Evolutionary conservation across 768 basidiomycete species (phyloP).

Genomic region (Termitomyces titanicus): DNA sequence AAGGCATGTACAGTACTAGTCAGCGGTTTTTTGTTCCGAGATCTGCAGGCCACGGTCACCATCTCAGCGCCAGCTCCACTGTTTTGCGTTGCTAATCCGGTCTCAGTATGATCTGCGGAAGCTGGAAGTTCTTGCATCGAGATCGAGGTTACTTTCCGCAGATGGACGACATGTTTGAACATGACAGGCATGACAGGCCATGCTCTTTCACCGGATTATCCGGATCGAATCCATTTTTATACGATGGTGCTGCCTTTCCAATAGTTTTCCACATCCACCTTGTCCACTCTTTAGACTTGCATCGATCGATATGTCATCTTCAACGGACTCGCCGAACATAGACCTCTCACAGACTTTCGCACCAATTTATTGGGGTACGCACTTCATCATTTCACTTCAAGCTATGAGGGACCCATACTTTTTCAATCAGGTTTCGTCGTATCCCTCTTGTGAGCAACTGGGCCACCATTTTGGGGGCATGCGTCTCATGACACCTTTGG

Average conservation of each 20-base stretch:
- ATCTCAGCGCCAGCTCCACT: neutral
- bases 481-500: neutral
- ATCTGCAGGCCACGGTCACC: no score
- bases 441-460: slow-evolving; percentile 22
- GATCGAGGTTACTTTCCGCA: neutral
- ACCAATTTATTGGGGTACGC: slow-evolving; percentile 31
- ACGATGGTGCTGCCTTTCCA: no score
- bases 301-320: slow-evolving; percentile 1
- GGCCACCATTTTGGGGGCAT: neutral
- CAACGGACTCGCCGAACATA: slow-evolving; percentile 6
- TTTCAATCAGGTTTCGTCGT: slow-evolving; percentile 22
- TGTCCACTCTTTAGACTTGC: neutral
- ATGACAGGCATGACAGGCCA: neutral
- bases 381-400: neutral
- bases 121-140: neutral
- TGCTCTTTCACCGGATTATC: neutral
- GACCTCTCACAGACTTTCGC: slow-evolving; percentile 24
- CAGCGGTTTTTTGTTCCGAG: no score
- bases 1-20: no score
- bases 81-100: no score
- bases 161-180: neutral
- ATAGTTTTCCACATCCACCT: no score
- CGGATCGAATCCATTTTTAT: neutral
- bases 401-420: neutral
- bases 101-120: neutral